Percentiles rank a stretch among this genome's conserved stretches.
These are phyloP conservation scores for Peniophora sp. DNA, from an alignment of 1,284 basidiomycete genomes.

Conservation along the genomic window DNA sequence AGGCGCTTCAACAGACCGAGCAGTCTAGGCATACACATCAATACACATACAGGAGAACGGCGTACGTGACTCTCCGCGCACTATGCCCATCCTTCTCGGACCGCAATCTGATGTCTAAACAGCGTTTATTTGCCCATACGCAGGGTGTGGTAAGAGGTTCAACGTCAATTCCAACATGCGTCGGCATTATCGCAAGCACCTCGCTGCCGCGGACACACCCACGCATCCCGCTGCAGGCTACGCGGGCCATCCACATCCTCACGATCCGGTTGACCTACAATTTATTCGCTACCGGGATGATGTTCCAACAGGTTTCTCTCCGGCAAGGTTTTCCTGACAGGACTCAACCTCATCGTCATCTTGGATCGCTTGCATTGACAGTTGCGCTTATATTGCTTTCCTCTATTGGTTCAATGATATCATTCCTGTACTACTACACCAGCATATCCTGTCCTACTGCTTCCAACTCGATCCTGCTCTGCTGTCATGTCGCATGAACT, in stretches of 20 bases:
- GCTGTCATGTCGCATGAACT: too few species aligned
- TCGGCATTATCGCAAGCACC: slow-evolving; percentile 65
- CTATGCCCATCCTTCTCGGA: not conserved
- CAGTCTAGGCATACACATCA: slow-evolving; percentile 66
- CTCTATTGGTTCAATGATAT: too few species aligned
- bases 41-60: slow-evolving; percentile 71
- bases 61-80: slow-evolving; percentile 36
- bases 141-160: slow-evolving; percentile 66
- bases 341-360: too few species aligned
- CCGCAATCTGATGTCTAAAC: slow-evolving; percentile 3
- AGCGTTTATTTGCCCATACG: slow-evolving; percentile 70
- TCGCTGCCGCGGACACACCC: slow-evolving; percentile 7
- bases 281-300: slow-evolving; percentile 11
- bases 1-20: slow-evolving; percentile 75
- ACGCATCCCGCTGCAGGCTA: slow-evolving; percentile 4
- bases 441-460: too few species aligned
- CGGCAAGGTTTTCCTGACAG: too few species aligned
- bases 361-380: too few species aligned
- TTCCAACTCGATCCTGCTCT: too few species aligned
- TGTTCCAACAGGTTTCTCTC: not conserved
- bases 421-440: too few species aligned
- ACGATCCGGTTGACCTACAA: slow-evolving; percentile 6
- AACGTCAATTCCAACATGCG: slow-evolving; percentile 81
- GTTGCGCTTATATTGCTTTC: too few species aligned
- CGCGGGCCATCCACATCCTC: not conserved